phyloP scores from a whole-genome alignment of 257 asterid genomes.

The Ajuga chamaepitys region DNA sequence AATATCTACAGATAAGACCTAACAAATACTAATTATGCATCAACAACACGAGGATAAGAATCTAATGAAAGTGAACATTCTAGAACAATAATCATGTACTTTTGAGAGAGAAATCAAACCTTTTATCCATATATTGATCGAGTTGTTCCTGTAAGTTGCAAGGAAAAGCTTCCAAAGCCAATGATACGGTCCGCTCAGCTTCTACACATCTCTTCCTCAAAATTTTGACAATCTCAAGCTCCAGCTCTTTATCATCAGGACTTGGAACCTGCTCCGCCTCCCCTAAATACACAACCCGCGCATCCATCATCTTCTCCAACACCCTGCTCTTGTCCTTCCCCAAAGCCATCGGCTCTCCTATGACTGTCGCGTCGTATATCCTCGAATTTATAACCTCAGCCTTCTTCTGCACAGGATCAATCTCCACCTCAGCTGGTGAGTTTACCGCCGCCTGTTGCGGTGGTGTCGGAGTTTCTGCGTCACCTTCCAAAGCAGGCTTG shows the following conservation, averaged over 20 bases:
- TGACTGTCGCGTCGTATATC: constrained; percentile 73
- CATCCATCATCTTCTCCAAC: constrained; percentile 81
- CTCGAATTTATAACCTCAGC: constrained; percentile 63
- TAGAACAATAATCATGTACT: background rate
- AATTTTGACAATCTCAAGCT: constrained; percentile 65
- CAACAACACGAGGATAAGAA: background rate
- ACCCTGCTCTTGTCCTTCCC: constrained; percentile 55
- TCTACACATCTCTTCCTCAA: constrained; percentile 51
- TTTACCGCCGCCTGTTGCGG: constrained; percentile 15
- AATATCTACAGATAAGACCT: background rate
- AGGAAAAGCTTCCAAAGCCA: constrained; percentile 78
- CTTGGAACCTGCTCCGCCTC: constrained; percentile 87
- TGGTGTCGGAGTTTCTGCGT: background rate
- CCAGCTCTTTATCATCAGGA: constrained; percentile 68
- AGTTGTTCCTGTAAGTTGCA: constrained; percentile 59
- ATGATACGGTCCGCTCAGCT: constrained; percentile 38
- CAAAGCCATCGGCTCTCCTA: constrained; percentile 62
- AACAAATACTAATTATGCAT: background rate
- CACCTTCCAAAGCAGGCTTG: constrained; percentile 17
- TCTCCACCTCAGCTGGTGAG: constrained; percentile 9
- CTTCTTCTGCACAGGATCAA: constrained; percentile 28
- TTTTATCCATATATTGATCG: constrained; percentile 41
- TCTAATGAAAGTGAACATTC: background rate
- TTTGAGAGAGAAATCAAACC: constrained; percentile 29
- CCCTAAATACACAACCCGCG: constrained; percentile 70